phyloP scores from a whole-genome alignment of 495 filamentous ascomycete species.

The Tuber magnatum region DNA sequence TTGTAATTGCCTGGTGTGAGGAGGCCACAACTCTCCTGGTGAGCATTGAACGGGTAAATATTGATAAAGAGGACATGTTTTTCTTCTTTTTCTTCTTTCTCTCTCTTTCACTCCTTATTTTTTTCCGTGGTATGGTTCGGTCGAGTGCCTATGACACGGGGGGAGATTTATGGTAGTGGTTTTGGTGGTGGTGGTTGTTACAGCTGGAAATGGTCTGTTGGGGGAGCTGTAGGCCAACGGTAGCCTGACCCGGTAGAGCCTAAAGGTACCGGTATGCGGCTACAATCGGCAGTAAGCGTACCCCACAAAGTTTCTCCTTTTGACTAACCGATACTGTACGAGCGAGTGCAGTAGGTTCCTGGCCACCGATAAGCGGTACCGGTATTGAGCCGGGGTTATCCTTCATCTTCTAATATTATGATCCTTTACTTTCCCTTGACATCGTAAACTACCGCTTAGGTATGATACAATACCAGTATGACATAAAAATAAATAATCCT shows the following conservation, averaged over 20 bases:
- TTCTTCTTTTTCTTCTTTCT: not conserved
- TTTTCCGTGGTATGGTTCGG: not conserved
- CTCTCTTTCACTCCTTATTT: not conserved
- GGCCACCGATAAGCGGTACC: not conserved
- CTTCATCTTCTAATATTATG: not conserved
- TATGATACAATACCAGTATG: no score
- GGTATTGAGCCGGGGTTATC: not conserved
- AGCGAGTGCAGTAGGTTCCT: no score
- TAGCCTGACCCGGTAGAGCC: not conserved
- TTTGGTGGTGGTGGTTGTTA: not conserved
- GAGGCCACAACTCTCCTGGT: not conserved
- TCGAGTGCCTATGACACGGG: not conserved
- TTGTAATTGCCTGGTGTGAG: not conserved
- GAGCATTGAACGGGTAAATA: constrained; percentile 22
- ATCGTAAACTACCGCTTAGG: not conserved
- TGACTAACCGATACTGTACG: not conserved
- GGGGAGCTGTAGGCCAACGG: no score
- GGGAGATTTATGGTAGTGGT: not conserved
- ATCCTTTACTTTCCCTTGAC: not conserved
- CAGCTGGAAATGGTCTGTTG: not conserved
- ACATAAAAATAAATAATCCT: not conserved
- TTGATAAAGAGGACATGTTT: constrained; percentile 19
- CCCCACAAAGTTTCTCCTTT: not conserved
- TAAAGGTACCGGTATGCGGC: not conserved
- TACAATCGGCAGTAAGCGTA: not conserved